phyloP scores from a whole-genome alignment of 306 rosid genomes.

The Benincasa hispida region DNA sequence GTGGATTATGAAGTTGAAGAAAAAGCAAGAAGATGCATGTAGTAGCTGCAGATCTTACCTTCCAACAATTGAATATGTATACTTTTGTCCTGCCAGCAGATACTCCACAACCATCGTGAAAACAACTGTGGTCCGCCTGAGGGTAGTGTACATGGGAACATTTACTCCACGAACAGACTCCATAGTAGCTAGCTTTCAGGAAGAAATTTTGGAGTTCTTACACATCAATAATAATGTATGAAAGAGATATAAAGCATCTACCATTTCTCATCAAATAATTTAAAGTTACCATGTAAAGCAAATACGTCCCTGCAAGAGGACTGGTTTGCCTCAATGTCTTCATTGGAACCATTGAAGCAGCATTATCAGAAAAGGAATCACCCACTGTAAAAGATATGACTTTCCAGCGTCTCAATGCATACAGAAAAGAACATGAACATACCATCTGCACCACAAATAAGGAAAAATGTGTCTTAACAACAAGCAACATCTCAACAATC shows the following conservation, averaged over 20 bases:
- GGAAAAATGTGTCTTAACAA: background rate
- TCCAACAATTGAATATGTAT: constrained; percentile 53
- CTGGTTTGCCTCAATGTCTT: constrained; percentile 66
- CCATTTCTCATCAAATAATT: background rate
- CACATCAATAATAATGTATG: background rate
- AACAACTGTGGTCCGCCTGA: constrained; percentile 88
- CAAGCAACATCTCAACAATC: too few species aligned
- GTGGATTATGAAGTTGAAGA: background rate
- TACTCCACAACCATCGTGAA: constrained; percentile 80
- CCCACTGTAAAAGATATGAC: constrained; percentile 52
- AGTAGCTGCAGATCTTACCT: constrained; percentile 39
- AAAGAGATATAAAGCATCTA: background rate
- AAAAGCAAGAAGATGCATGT: background rate
- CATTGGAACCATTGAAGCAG: constrained; percentile 44
- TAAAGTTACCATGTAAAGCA: constrained; percentile 71
- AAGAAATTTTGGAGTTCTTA: constrained; percentile 21
- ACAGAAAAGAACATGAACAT: constrained; percentile 67
- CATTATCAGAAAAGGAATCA: constrained; percentile 49
- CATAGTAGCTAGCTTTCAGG: constrained; percentile 85
- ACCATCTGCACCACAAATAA: constrained; percentile 52
- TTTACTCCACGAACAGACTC: constrained; percentile 97
- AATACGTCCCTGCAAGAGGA: constrained; percentile 82
- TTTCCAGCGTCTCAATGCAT: constrained; percentile 52
- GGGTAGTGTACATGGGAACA: constrained; percentile 98
- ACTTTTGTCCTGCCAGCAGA: constrained; percentile 69